Base-by-base conservation (phyloP, 2,329 filamentous ascomycete species). In the Ceratocystis eucalypticola region DNA sequence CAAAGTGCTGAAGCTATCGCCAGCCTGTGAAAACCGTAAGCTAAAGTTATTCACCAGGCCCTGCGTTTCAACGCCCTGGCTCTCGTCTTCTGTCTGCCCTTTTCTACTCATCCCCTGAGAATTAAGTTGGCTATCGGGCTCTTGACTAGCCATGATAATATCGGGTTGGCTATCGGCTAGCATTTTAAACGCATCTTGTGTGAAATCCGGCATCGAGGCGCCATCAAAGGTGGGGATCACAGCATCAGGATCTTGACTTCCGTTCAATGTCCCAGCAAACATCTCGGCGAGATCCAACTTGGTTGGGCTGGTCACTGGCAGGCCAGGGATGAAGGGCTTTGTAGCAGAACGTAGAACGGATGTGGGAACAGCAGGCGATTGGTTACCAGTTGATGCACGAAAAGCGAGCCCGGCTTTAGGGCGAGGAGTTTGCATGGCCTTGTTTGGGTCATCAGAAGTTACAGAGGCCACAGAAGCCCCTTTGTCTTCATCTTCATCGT, bases 201-300 rank as follows among this genome's bases (percentile, higher is more conserved):
- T 66, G 12, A 68, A 68, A 12, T 66, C 67, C 10, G 67, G 67
- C 64, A 68, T 66, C 4, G 65, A 64, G 15, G 30, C 48, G 12
- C 55, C 62, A 12, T 50, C 33, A 50, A 65, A 68, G 15, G 59
- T 48, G 8, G 28, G 25, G 12, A 46, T 75, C 0, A 75, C 76
- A 45, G 75, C 75, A 7, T 71, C 74, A n/a, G 69, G 67, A 37
- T 66, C 66, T 70, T 84, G 81, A 70, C 80, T 84, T 73, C 79
- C 85, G 61, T 89, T 91, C 84, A 96, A 88, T 0, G 91, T 96
- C 12, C 90, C 90, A 4, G 88, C 89, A 73, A 96, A 96, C 69
- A 94, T 93, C 71, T 96, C 92, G 0, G 91, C 95, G 57, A 96
- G 80, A 8, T 90, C 88, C 53, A 96, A 77, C 2, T 84, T 85